These are phyloP conservation scores for Mycothermus thermophilus DNA, from an alignment of 495 filamentous ascomycete species.

Conservation along the genomic window DNA sequence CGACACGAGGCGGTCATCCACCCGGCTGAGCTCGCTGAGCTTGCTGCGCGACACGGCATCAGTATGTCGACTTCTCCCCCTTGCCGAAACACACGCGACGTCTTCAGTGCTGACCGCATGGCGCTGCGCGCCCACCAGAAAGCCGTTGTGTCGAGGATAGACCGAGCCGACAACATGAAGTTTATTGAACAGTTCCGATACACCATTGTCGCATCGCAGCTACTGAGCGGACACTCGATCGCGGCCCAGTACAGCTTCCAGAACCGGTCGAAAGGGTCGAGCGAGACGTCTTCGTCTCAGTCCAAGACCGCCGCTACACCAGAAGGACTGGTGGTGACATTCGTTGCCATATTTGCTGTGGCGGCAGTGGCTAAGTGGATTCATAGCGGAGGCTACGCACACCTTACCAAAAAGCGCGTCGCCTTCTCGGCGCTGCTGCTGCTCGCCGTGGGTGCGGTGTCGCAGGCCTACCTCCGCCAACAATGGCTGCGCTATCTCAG, in stretches of 20 bases:
- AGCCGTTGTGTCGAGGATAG: conserved; percentile 61
- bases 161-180: conserved; percentile 64
- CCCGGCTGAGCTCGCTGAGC: conserved; percentile 21
- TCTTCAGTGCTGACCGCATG: conserved; percentile 4
- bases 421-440: conserved; percentile 44
- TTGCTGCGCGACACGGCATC: too few relatives aligned
- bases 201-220: conserved; percentile 84
- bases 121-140: conserved; percentile 14
- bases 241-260: conserved; percentile 10
- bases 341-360: conserved; percentile 49
- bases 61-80: too few relatives aligned
- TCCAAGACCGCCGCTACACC: too few relatives aligned
- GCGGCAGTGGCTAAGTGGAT: conserved; percentile 64
- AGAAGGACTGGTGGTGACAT: conserved; percentile 35
- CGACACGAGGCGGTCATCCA: too few relatives aligned
- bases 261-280: conserved; percentile 4
- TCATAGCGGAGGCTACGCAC: conserved; percentile 30
- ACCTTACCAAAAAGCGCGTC: conserved; percentile 40
- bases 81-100: too few relatives aligned
- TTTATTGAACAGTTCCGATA: conserved; percentile 96
- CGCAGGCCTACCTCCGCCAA: conserved; percentile 60
- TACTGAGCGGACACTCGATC: conserved; percentile 55
- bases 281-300: conserved; percentile 1
- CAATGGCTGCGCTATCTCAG: conserved; percentile 78
- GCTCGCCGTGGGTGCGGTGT: conserved; percentile 39